Conservation (phyloP, 345 rosid species). For the Bretschneidera sinensis region DNA sequence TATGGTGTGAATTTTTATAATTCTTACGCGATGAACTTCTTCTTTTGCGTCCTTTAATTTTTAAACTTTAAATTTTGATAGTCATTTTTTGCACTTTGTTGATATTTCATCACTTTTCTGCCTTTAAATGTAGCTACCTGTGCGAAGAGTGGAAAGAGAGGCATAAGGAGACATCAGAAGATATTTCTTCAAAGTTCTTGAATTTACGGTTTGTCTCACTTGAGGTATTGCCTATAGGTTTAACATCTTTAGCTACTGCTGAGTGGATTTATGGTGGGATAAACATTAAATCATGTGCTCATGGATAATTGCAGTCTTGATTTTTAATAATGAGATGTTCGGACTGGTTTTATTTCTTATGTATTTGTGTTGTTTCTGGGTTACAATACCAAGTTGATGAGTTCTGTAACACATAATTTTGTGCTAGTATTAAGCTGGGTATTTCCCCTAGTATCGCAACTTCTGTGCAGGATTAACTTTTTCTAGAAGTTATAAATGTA, state of each 20-base stretch:
- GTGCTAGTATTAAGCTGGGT: neutral
- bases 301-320: too few relatives aligned
- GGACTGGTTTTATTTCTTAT: too few relatives aligned
- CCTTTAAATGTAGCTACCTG: slow-evolving; percentile 52
- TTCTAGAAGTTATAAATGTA: too few relatives aligned
- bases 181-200: slow-evolving; percentile 64
- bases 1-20: neutral
- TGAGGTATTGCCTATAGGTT: slow-evolving; percentile 54
- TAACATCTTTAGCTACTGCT: slow-evolving; percentile 7
- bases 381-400: too few relatives aligned
- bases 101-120: slow-evolving; percentile 8
- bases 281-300: neutral
- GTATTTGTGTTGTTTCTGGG: too few relatives aligned
- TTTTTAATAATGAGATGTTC: too few relatives aligned
- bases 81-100: slow-evolving; percentile 15
- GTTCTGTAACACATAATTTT: neutral
- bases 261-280: neutral
- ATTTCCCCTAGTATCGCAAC: neutral
- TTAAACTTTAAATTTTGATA: neutral
- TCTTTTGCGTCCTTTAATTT: slow-evolving; percentile 15
- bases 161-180: slow-evolving; percentile 62
- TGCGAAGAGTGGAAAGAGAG: slow-evolving; percentile 96
- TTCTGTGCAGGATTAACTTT: too few relatives aligned
- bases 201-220: slow-evolving; percentile 87
- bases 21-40: neutral